Evolutionary conservation across 1,284 basidiomycete genomes (phyloP).

Genomic region (Vanrija sp.): DNA sequence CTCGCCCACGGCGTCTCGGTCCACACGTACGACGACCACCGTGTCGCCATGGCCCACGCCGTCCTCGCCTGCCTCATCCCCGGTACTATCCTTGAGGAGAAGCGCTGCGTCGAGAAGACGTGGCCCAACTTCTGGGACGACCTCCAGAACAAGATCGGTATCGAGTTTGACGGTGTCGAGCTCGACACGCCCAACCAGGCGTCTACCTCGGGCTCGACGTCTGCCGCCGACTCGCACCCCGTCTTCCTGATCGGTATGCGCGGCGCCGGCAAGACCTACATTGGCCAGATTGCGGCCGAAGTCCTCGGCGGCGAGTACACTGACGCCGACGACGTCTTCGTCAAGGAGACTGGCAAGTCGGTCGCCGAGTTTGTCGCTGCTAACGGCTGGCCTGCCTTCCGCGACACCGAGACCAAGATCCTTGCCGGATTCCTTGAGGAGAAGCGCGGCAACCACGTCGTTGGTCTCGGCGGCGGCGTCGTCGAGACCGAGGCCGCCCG

Average conservation of each 20-base stretch:
- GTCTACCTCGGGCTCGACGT: slow-evolving; percentile 44
- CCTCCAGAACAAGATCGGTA: slow-evolving; percentile 87
- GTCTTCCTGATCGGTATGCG: slow-evolving; percentile 93
- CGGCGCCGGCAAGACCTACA: slow-evolving; percentile 89
- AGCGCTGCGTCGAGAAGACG: slow-evolving; percentile 97
- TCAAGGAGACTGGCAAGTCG: slow-evolving; percentile 59
- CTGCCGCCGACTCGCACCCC: slow-evolving; percentile 53
- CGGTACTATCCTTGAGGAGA: slow-evolving; percentile 84
- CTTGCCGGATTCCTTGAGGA: slow-evolving; percentile 61
- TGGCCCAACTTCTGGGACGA: slow-evolving; percentile 99
- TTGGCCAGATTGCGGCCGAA: slow-evolving; percentile 73
- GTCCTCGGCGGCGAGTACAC: slow-evolving; percentile 72
- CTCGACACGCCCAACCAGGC: slow-evolving; percentile 51
- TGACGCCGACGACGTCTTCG: slow-evolving; percentile 84
- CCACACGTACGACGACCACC: slow-evolving; percentile 97
- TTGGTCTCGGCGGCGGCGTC: slow-evolving; percentile 91
- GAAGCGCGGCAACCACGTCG: slow-evolving; percentile 62
- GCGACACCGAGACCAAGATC: slow-evolving; percentile 58
- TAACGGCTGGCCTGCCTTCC: slow-evolving; percentile 75
- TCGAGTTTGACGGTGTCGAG: slow-evolving; percentile 80
- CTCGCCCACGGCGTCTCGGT: slow-evolving; percentile 70
- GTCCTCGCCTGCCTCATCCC: slow-evolving; percentile 73
- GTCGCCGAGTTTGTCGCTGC: slow-evolving; percentile 73
- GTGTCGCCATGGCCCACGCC: slow-evolving; percentile 97
- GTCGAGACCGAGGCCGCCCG: slow-evolving; percentile 79